A percentile compares a stretch with the other conserved stretches of the same genome.
Evolutionary conservation across 495 filamentous ascomycete genomes (phyloP).

Genomic region (Penicillium subrubescens): DNA sequence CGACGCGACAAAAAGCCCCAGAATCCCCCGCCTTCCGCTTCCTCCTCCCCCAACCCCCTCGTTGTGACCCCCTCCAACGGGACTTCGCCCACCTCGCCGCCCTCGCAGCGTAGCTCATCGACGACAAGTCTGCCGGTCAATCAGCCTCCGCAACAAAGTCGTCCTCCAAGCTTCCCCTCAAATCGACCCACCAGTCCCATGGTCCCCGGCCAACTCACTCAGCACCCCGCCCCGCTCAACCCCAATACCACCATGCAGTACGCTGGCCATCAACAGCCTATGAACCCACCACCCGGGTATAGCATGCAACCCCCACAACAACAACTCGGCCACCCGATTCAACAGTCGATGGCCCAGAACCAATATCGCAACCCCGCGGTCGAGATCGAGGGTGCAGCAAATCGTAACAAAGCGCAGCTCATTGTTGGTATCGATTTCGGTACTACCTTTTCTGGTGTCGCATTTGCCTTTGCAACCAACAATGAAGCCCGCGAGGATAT

Average conservation of each 20-base stretch:
- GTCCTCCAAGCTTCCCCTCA: conserved; percentile 70
- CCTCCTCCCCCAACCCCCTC: conserved; percentile 24
- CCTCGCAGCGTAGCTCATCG: conserved; percentile 49
- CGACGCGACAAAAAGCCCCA: conserved; percentile 46
- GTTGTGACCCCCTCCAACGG: conserved; percentile 37
- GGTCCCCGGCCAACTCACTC: conserved; percentile 60
- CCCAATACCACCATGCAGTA: conserved; percentile 55
- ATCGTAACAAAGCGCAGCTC: conserved; percentile 69
- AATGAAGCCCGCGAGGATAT: conserved; percentile 77
- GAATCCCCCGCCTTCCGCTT: conserved; percentile 8
- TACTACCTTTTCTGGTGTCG: conserved; percentile 78
- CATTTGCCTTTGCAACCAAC: conserved; percentile 78
- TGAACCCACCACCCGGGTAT: conserved; percentile 55
- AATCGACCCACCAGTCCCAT: conserved; percentile 61
- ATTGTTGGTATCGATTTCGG: conserved; percentile 78
- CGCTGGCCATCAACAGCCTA: conserved; percentile 47
- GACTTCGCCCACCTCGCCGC: conserved; percentile 39
- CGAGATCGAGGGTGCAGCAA: conserved; percentile 84
- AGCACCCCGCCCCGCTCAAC: conserved; percentile 73
- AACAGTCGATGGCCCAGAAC: conserved; percentile 36
- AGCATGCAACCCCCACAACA: conserved; percentile 47
- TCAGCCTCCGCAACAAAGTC: conserved; percentile 16
- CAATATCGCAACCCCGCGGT: conserved; percentile 59
- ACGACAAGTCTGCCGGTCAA: conserved; percentile 54
- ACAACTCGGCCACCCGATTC: conserved; percentile 44